Base-by-base conservation (phyloP, 1,139 yeast genomes). In the Candida mesenterica region DNA sequence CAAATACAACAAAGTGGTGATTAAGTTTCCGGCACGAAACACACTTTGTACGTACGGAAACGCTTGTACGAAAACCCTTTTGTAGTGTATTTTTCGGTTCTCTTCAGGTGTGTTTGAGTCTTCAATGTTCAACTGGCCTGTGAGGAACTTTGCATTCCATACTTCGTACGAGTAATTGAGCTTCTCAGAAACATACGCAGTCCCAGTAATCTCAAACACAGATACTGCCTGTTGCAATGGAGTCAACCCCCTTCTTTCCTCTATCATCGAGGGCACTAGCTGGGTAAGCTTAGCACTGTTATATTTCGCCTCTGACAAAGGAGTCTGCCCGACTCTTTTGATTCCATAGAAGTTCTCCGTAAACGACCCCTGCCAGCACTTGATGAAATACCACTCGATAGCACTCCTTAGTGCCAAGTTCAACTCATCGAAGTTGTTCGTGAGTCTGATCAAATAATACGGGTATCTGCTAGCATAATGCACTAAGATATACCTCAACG, bases 281-380 rank as follows among this genome's bases (percentile, higher is more conserved):
- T 62, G 72, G 3, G 72, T 58, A 28, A 70, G 49, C 35, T 61
- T 68, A 14, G 61, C 47, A 33, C 61, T 52, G 37, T 64, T 62
- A 37, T 58, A 64, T 28, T 53, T 56, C 8, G 36, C 28, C 24
- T 53, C 48, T 9, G 69, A 53, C 28, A 72, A 58, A 3, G 72
- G 68, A 1, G 74, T 63, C 25, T 59, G 62, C 36, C 62, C 62
- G 15, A 78, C 78, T 35, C 95, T 64, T 55, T 89, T 88, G 47
- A 92, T 62, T 2, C 97, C 97, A 53, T 92, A 90, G 55, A 90
- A 92, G 55, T 86, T 86, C 56, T 90, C 97, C 0, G 96, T 87
- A 49, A 92, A 88, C 2, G 94, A 78, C 0, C 95, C 80, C 50
- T 86, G 90, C 88, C 95, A 86, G 38, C 72, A 70, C 36, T 66